Base-by-base conservation (phyloP, 2,329 filamentous ascomycete genomes). In the Clonostachys rosea region DNA sequence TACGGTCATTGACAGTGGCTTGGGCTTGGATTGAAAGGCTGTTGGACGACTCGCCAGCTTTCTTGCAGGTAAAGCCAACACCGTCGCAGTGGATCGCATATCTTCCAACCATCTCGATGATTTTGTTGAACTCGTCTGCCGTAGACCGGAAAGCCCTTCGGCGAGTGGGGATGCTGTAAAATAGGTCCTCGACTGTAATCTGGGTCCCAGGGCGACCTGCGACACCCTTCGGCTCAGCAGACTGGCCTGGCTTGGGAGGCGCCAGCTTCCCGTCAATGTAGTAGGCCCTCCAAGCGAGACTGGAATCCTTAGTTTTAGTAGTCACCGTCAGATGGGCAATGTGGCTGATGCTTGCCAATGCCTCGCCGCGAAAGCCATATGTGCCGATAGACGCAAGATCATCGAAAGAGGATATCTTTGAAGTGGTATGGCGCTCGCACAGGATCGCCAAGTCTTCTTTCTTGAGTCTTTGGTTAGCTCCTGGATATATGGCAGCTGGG, bases 351-450 rank as follows among this genome's bases (percentile, higher is more conserved):
- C 94, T 97, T 13, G 94, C 94, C 47, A 99, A 71, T 5, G 94
- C 94, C 68, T 99, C 94, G 47, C 94, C 94, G 46, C 94, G 87
- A 61, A 99, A 99, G n/a, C 94, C 94, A 65, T 99, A 99, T 2
- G 94, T 97, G 44, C 84, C 86, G 54, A 99, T 97, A 5, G 85
- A 88, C 39, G 83, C 83, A 43, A 99, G 74, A 63, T 99, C 94
- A 64, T 97, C 92, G 56, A 99, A 99, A 6, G 83, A 81, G 56
- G 94, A 91, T 49, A 99, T 77, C 64, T 99, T 99, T 12, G 92
- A 97, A 0, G 94, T 99, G 10, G 94, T 99, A 63, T 96, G 96
- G 44, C 94, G 84, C 65, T 97, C 91, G 61, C 94, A 99, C 5
- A 99, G 76, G 49, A 99, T 95, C 2, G 87, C 76, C 50, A 99